phyloP scores from a whole-genome alignment of 208 protist genomes.

The Crithidia acanthocephali region DNA sequence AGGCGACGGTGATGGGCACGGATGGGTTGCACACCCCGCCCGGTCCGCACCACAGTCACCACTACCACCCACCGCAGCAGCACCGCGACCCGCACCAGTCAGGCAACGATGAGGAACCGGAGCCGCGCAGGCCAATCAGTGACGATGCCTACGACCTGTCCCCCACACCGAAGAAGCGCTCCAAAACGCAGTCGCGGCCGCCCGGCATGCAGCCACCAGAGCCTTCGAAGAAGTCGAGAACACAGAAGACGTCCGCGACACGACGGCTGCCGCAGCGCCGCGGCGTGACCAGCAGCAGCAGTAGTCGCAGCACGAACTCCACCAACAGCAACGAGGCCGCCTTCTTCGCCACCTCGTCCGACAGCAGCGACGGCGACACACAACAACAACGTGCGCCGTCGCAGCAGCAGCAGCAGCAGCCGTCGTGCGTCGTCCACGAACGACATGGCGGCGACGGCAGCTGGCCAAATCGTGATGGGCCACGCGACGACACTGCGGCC shows the following conservation, averaged over 20 bases:
- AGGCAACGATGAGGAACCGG: slow-evolving; percentile 18
- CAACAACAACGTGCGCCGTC: not conserved
- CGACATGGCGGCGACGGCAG: not conserved
- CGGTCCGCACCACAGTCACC: not conserved
- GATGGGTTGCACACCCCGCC: slow-evolving; percentile 3
- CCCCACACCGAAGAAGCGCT: slow-evolving; percentile 64
- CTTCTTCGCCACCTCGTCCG: slow-evolving; percentile 33
- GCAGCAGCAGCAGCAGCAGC: no score
- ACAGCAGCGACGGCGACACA: not conserved
- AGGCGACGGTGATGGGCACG: not conserved
- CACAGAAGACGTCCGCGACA: not conserved
- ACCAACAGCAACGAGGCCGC: slow-evolving; percentile 29
- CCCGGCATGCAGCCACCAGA: not conserved
- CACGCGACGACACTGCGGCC: not conserved
- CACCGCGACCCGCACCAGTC: not conserved
- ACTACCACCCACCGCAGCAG: not conserved
- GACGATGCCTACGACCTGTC: slow-evolving; percentile 36
- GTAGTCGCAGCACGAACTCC: slow-evolving; percentile 4
- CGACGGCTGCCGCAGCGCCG: not conserved
- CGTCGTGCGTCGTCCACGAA: not conserved
- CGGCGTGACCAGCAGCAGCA: slow-evolving; percentile 12
- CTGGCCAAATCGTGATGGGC: not conserved
- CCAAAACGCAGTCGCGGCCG: slow-evolving; percentile 47
- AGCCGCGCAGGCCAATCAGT: slow-evolving; percentile 12
- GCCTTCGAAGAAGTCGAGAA: slow-evolving; percentile 5